Conservation (phyloP, 768 basidiomycete species). For the Tricholoma flavovirens region DNA sequence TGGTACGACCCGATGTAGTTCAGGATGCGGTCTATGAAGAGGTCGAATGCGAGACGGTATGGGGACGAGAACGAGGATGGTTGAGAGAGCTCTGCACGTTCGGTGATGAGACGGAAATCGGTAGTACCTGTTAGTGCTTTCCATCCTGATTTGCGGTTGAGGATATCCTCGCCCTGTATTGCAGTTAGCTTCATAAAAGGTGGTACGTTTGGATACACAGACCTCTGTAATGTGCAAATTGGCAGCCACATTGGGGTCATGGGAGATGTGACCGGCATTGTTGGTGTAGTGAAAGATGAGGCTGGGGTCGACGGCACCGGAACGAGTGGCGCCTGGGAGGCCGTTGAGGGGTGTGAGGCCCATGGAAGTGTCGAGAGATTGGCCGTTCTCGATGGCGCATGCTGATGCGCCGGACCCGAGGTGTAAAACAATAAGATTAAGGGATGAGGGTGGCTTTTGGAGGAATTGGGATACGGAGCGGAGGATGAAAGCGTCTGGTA, state of each 20-base stretch:
- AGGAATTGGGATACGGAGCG: slow-evolving; percentile 55
- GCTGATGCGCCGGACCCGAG: slow-evolving; percentile 88
- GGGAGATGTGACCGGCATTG: slow-evolving; percentile 46
- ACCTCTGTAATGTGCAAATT: slow-evolving; percentile 52
- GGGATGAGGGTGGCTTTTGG: slow-evolving; percentile 41
- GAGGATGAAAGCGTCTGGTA: slow-evolving; percentile 61
- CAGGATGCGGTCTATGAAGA: slow-evolving; percentile 73
- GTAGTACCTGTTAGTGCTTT: slow-evolving; percentile 74
- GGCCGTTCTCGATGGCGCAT: slow-evolving; percentile 68
- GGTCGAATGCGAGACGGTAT: slow-evolving; percentile 63
- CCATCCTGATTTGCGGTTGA: slow-evolving; percentile 76
- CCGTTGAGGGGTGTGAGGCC: slow-evolving; percentile 88
- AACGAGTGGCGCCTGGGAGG: slow-evolving; percentile 83
- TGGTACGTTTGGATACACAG: slow-evolving; percentile 12
- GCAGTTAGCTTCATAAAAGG: not conserved
- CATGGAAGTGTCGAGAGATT: slow-evolving; percentile 85
- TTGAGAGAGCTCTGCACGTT: slow-evolving; percentile 30
- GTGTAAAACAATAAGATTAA: slow-evolving; percentile 80
- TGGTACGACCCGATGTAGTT: slow-evolving; percentile 72
- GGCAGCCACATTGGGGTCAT: slow-evolving; percentile 40
- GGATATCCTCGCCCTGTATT: slow-evolving; percentile 59
- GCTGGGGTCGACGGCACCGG: slow-evolving; percentile 78
- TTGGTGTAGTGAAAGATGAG: slow-evolving; percentile 82
- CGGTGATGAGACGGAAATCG: slow-evolving; percentile 69
- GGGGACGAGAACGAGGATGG: slow-evolving; percentile 26